These are phyloP conservation scores for Trypanosoma vivax DNA, from an alignment of 208 protist genomes.

Conservation along the genomic window DNA sequence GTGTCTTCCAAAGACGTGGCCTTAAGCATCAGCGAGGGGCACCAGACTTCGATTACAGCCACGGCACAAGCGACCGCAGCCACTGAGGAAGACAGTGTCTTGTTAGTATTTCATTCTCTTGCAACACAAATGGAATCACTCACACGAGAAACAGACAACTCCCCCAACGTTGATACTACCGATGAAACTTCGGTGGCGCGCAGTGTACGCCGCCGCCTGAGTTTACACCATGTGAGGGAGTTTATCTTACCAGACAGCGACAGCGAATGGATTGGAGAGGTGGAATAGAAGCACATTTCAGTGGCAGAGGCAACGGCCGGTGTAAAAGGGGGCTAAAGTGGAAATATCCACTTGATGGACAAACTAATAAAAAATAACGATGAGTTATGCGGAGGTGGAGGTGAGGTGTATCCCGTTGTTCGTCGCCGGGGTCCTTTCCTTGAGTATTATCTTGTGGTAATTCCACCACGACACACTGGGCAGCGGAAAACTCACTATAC, in stretches of 20 bases:
- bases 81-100: not conserved
- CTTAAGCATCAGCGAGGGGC: not conserved
- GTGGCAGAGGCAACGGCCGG: no score
- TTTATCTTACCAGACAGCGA: not conserved
- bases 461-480: no score
- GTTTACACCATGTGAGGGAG: not conserved
- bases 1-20: no score
- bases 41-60: not conserved
- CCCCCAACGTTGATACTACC: not conserved
- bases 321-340: no score
- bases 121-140: slow-evolving; percentile 9
- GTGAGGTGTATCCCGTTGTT: no score
- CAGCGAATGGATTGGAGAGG: not conserved
- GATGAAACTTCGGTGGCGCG: not conserved
- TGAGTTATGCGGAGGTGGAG: no score
- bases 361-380: no score
- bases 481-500: no score
- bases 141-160: not conserved
- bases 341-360: no score
- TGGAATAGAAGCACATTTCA: not conserved
- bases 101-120: slow-evolving; percentile 5
- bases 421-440: no score
- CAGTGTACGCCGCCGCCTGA: not conserved
- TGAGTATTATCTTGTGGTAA: no score
- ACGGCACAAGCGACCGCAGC: not conserved